Percentiles rank a stretch among this genome's conserved stretches.
These are phyloP conservation scores for Rhamnella rubrinervis DNA, from an alignment of 331 rosid genomes.

Conservation along the genomic window DNA sequence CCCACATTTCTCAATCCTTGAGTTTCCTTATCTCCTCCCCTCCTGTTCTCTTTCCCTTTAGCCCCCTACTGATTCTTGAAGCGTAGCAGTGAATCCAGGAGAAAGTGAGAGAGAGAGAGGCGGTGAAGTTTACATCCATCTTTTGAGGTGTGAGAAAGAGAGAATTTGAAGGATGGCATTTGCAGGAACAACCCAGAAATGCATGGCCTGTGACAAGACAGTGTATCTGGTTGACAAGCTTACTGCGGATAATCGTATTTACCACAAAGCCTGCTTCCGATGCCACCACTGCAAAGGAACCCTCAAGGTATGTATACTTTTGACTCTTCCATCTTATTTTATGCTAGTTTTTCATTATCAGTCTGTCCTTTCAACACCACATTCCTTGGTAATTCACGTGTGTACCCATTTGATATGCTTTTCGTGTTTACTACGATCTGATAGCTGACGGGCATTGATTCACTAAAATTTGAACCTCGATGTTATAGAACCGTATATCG, in stretches of 20 bases:
- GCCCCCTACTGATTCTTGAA: constrained; percentile 6
- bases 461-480: too few relatives aligned
- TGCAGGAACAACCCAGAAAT: constrained; percentile 99
- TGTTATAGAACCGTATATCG: too few relatives aligned
- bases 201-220: constrained; percentile 98
- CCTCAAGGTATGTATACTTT: constrained; percentile 61
- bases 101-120: constrained; percentile 16
- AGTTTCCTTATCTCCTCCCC: constrained; percentile 39
- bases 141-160: neutral
- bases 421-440: too few relatives aligned
- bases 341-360: too few relatives aligned
- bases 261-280: constrained; percentile 96
- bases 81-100: neutral
- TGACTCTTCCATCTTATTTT: too few relatives aligned
- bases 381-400: too few relatives aligned
- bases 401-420: too few relatives aligned
- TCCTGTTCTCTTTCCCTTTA: constrained; percentile 13
- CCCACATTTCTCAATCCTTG: constrained; percentile 28
- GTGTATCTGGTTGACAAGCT: constrained; percentile 94
- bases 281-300: constrained; percentile 99
- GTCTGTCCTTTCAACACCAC: too few relatives aligned
- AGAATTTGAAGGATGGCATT: constrained; percentile 64
- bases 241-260: constrained; percentile 88
- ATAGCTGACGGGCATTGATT: too few relatives aligned
- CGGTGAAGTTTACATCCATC: too few relatives aligned